phyloP scores from a whole-genome alignment of 1,139 yeast species.

The Candida glucosophila region DNA sequence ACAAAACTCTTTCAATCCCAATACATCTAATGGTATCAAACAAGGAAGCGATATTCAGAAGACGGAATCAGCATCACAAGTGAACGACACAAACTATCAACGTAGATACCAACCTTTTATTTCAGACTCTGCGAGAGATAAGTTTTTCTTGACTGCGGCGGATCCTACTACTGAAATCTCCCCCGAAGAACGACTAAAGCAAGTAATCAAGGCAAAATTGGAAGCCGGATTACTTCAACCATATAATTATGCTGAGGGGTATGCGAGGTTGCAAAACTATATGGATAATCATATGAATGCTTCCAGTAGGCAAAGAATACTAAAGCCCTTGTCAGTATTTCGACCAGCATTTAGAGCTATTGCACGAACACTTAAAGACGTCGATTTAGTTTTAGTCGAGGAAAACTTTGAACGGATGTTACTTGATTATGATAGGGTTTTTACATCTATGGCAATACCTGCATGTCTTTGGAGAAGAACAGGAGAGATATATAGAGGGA shows the following conservation, averaged over 20 bases:
- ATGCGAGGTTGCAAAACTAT: constrained; percentile 79
- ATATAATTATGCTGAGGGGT: constrained; percentile 89
- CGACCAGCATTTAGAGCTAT: constrained; percentile 93
- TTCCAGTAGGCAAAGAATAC: constrained; percentile 76
- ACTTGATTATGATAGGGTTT: constrained; percentile 88
- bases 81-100: not conserved
- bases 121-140: constrained; percentile 81
- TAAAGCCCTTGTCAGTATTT: constrained; percentile 78
- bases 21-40: constrained; percentile 3
- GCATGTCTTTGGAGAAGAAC: constrained; percentile 97
- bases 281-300: constrained; percentile 92
- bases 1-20: constrained; percentile 3
- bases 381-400: constrained; percentile 85
- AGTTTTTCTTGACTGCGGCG: constrained; percentile 92
- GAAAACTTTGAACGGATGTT: constrained; percentile 93
- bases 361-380: constrained; percentile 84
- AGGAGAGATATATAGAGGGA: constrained; percentile 92
- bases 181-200: constrained; percentile 88
- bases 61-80: constrained; percentile 1
- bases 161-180: constrained; percentile 94
- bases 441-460: constrained; percentile 96
- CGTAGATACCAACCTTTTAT: constrained; percentile 36
- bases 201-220: constrained; percentile 90
- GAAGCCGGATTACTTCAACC: constrained; percentile 94
- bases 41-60: constrained; percentile 5